Evolutionary conservation across 2,329 filamentous ascomycete genomes (phyloP), one percentile per base, ranked within the genome.

Genomic region (Claviceps purpurea): DNA sequence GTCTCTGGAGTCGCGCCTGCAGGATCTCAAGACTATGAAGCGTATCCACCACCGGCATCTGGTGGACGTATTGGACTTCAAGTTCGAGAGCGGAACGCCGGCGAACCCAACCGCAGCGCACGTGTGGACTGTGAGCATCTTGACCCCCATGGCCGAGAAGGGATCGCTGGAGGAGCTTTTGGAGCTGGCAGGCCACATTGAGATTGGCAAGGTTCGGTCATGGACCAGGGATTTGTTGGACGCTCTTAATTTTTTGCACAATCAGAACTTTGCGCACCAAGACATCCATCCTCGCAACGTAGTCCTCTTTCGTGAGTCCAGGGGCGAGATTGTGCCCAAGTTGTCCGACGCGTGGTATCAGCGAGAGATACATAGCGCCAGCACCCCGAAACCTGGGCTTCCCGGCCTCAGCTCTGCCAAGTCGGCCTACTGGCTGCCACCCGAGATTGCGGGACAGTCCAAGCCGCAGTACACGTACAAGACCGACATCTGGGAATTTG

Each of bases 171-270:
- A 84, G 30, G 89, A 95, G 60, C 74, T 94, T 20, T 74, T 98
- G 34, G 85, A 91, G 52, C 78, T 91, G 55, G 81, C 89, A 43
- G 88, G 86, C 4, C 78, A 78, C 34, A 71, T 96, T 49, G 79
- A 85, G 43, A 78, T 87, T 50, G 79, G 80, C 56, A 90, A 84
- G 63, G 83, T 90, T 45, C 84, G 89, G 50, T 83, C 87, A 24
- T 97, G 89, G 85, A 93, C 89, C n/a, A 82, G 90, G 54, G 89
- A 95, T 61, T 74, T 98, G 18, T 77, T 98, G 26, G 89, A 96
- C 68, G 93, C 85, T 0, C 72, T 98, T 30, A 86, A 89, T 54
- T 95, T 85, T 64, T 80, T 95, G 50, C 91, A 97, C 67, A 84
- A 85, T 57, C 84, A 87, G 62, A 89, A 89, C 20, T 76, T 96